Evolutionary conservation across 2,329 filamentous ascomycete genomes (phyloP).

Genomic region (Cordyceps militaris): DNA sequence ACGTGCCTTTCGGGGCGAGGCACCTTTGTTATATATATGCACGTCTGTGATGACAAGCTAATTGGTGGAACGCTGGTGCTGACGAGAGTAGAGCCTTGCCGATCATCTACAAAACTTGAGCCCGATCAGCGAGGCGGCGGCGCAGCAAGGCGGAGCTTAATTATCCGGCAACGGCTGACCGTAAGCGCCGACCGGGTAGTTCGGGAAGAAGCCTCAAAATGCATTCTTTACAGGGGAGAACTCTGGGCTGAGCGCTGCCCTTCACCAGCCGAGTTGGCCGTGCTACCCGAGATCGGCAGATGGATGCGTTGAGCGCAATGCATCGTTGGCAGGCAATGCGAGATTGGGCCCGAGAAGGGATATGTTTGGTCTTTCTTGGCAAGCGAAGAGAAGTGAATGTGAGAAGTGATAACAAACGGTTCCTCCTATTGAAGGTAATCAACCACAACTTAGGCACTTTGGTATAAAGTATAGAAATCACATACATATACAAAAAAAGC

Average conservation of each 20-base stretch:
- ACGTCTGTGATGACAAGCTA: neutral
- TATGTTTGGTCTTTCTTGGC: too few relatives aligned
- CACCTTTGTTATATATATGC: neutral
- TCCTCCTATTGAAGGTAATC: too few relatives aligned
- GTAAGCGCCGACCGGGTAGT: neutral
- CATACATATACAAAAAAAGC: too few relatives aligned
- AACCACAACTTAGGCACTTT: too few relatives aligned
- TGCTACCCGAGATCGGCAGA: too few relatives aligned
- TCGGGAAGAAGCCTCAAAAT: neutral
- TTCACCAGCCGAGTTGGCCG: too few relatives aligned
- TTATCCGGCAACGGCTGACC: neutral
- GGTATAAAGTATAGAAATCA: too few relatives aligned
- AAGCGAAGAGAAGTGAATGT: too few relatives aligned
- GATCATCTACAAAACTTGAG: neutral
- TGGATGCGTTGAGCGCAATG: neutral
- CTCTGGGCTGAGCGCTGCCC: neutral
- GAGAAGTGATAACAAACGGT: too few relatives aligned
- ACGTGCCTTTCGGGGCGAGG: neutral
- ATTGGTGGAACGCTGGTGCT: neutral
- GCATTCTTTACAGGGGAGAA: neutral
- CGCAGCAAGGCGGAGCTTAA: neutral
- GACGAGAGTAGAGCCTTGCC: neutral
- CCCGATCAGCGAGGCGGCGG: neutral
- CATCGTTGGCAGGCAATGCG: constrained; percentile 1
- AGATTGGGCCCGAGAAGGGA: neutral